These are phyloP conservation scores for Trichoderma aggressivum DNA, from an alignment of 2,329 filamentous ascomycete genomes.

Conservation along the genomic window DNA sequence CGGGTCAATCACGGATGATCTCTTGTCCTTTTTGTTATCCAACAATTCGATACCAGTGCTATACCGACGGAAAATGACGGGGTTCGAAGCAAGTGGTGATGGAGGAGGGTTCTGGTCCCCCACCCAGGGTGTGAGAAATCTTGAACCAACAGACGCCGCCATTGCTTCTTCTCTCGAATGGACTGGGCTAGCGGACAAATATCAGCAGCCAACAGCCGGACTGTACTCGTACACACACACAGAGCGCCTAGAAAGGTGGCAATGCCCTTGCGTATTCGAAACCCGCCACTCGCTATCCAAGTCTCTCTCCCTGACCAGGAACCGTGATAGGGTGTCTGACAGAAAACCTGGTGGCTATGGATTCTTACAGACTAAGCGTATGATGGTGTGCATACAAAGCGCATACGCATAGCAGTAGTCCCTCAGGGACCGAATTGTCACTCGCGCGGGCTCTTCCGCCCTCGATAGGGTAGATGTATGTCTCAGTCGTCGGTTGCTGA, in stretches of 20 bases:
- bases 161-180: slow-evolving; percentile 2
- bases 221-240: neutral
- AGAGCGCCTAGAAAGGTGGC: neutral
- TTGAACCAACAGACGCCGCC: slow-evolving; percentile 8
- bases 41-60: slow-evolving; percentile 9
- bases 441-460: neutral
- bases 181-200: neutral
- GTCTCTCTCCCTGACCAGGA: neutral
- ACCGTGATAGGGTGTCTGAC: neutral
- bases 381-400: neutral
- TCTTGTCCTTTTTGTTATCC: neutral
- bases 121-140: slow-evolving; percentile 15
- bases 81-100: slow-evolving; percentile 19
- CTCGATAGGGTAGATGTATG: slow-evolving; percentile 18
- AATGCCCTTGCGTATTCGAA: slow-evolving; percentile 15
- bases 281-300: neutral
- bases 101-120: slow-evolving; percentile 18
- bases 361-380: neutral
- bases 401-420: neutral
- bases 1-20: neutral
- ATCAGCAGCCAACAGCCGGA: neutral
- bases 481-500: slow-evolving; percentile 8
- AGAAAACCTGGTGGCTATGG: neutral
- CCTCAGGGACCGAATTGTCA: neutral
- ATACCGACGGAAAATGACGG: slow-evolving; percentile 17